A percentile compares a stretch with the other conserved stretches of the same genome.
Evolutionary conservation across 805 yeast species (phyloP).

Genomic region (Wickerhamomyces queroliae): DNA sequence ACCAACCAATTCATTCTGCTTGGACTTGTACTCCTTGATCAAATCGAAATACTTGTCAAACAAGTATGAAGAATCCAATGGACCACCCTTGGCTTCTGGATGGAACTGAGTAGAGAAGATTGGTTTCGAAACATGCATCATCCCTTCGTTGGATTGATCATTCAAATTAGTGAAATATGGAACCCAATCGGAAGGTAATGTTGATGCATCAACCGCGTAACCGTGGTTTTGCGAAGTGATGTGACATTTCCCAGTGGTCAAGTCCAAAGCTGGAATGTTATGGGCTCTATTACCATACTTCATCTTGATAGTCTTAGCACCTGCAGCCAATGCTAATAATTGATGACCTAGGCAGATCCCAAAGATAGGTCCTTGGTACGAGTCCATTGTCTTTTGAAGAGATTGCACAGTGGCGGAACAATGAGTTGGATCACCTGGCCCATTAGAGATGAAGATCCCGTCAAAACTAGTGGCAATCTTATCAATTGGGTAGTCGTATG

Average conservation of each 20-base stretch:
- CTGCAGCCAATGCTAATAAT: slow-evolving; percentile 88
- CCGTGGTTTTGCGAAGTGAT: slow-evolving; percentile 99
- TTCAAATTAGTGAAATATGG: slow-evolving; percentile 90
- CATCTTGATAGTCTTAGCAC: slow-evolving; percentile 88
- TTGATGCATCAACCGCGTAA: slow-evolving; percentile 84
- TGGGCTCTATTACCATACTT: slow-evolving; percentile 99
- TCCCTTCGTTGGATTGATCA: slow-evolving; percentile 96
- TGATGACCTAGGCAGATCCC: slow-evolving; percentile 99
- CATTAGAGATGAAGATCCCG: slow-evolving; percentile 91
- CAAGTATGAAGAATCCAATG: slow-evolving; percentile 84
- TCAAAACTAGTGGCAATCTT: slow-evolving; percentile 88
- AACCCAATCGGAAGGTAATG: slow-evolving; percentile 72
- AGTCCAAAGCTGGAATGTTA: slow-evolving; percentile 92
- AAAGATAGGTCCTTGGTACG: slow-evolving; percentile 77
- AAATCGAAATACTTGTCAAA: slow-evolving; percentile 84
- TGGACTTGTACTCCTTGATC: slow-evolving; percentile 51
- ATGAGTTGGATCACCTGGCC: slow-evolving; percentile 97
- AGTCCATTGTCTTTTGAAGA: slow-evolving; percentile 62
- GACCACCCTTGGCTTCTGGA: slow-evolving; percentile 99
- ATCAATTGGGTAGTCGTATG: slow-evolving; percentile 90
- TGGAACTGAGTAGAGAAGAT: slow-evolving; percentile 97
- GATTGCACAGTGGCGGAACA: slow-evolving; percentile 73
- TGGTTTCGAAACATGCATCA: slow-evolving; percentile 84
- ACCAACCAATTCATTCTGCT: slow-evolving; percentile 35
- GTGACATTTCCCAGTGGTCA: slow-evolving; percentile 88